Percentiles rank a stretch among this genome's conserved stretches.
These are phyloP conservation scores for Alternaria sp. DNA, from an alignment of 2,329 filamentous ascomycete species.

Conservation along the genomic window DNA sequence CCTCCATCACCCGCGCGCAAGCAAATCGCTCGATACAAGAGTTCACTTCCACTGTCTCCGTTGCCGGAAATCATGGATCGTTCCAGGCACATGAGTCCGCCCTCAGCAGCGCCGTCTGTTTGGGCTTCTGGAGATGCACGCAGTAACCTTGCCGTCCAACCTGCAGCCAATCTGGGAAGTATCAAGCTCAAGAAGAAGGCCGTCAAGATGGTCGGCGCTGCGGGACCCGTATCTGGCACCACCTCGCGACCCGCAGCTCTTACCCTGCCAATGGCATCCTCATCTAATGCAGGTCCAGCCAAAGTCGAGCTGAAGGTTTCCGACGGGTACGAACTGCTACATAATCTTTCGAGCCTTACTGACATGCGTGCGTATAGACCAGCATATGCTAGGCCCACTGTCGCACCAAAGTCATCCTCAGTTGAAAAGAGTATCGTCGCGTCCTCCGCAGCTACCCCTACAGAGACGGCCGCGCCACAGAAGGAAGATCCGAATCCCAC, in stretches of 20 bases:
- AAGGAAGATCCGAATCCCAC: constrained; percentile 2
- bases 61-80: constrained; percentile 23
- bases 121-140: constrained; percentile 16
- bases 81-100: constrained; percentile 14
- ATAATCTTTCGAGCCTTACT: constrained; percentile 3
- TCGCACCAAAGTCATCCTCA: background rate
- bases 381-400: background rate
- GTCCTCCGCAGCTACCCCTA: background rate
- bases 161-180: constrained; percentile 20
- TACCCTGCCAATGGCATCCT: background rate
- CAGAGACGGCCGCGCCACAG: background rate
- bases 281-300: constrained; percentile 13
- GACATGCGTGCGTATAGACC: constrained; percentile 8
- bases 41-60: background rate
- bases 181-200: constrained; percentile 43
- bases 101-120: constrained; percentile 2
- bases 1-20: constrained; percentile 17
- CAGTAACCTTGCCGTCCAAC: constrained; percentile 36
- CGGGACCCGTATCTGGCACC: constrained; percentile 9
- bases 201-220: constrained; percentile 37
- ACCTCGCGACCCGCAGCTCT: background rate
- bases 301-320: constrained; percentile 12
- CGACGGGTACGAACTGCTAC: constrained; percentile 25
- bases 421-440: constrained; percentile 6
- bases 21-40: background rate